Percentiles rank a stretch among this genome's conserved stretches.
Conservation (phyloP, 345 rosid species). For the Rubroshorea leprosula region DNA sequence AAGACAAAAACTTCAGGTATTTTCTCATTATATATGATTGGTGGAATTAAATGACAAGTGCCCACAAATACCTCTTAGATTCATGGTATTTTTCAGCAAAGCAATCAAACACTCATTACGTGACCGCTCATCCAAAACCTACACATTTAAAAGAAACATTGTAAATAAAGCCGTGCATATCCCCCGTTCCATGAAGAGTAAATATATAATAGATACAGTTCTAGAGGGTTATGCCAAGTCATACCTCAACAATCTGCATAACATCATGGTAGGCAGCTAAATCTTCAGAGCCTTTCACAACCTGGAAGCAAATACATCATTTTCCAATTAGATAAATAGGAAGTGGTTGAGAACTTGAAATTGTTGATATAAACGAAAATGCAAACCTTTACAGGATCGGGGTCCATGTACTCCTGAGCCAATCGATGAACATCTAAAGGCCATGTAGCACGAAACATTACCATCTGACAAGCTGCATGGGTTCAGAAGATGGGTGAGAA, state of each 20-base stretch:
- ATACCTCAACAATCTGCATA: conserved; percentile 95
- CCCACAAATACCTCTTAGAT: conserved; percentile 48
- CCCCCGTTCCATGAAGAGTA: too few species aligned
- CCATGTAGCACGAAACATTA: conserved; percentile 99
- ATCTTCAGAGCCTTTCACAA: conserved; percentile 91
- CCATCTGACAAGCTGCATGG: conserved; percentile 80
- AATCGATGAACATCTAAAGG: conserved; percentile 76
- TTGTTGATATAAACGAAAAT: conserved; percentile 14
- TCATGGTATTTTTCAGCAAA: conserved; percentile 88
- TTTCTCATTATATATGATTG: not conserved
- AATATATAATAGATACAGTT: not conserved
- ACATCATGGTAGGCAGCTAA: conserved; percentile 99
- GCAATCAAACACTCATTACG: conserved; percentile 72
- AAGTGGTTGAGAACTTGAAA: conserved; percentile 10
- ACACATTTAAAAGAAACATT: conserved; percentile 15
- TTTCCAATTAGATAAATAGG: not conserved
- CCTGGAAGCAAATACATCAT: conserved; percentile 58
- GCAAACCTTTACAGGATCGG: conserved; percentile 79
- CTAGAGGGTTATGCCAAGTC: not conserved
- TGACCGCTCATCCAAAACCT: conserved; percentile 76
- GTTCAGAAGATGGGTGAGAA: conserved; percentile 7
- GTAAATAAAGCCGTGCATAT: too few species aligned
- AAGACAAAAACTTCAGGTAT: not conserved
- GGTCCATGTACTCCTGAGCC: conserved; percentile 93
- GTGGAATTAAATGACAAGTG: not conserved